Percentiles rank a stretch among this genome's conserved stretches.
Conservation (phyloP, 2,329 filamentous ascomycete genomes). For the Lachnellula cervina region DNA sequence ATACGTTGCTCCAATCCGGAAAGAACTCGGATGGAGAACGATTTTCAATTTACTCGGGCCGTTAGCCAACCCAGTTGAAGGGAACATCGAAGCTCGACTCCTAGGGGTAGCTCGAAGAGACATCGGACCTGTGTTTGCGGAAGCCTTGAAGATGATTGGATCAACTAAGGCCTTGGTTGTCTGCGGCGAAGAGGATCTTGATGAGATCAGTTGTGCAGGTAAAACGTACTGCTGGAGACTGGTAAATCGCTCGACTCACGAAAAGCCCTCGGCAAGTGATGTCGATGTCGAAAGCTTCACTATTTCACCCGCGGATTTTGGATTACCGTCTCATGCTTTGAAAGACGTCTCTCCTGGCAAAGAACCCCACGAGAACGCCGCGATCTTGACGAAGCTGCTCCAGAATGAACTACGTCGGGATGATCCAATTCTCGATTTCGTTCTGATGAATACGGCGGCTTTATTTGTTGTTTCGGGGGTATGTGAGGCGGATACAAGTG, state of each 20-base stretch:
- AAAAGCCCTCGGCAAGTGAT: constrained; percentile 35
- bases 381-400: constrained; percentile 73
- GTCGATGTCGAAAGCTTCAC: constrained; percentile 69
- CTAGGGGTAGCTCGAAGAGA: constrained; percentile 88
- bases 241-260: constrained; percentile 42
- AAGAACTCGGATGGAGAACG: constrained; percentile 86
- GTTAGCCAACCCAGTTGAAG: constrained; percentile 83
- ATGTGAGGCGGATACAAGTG: constrained; percentile 75
- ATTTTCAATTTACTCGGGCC: constrained; percentile 97
- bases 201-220: constrained; percentile 91
- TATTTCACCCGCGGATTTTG: constrained; percentile 81
- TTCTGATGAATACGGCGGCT: constrained; percentile 88
- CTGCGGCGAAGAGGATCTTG: constrained; percentile 89
- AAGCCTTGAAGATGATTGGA: constrained; percentile 72
- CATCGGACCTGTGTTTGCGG: constrained; percentile 82
- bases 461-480: constrained; percentile 81
- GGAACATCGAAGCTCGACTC: constrained; percentile 78
- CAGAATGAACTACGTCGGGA: constrained; percentile 66
- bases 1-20: constrained; percentile 79
- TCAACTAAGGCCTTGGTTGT: constrained; percentile 82
- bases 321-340: constrained; percentile 69
- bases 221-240: constrained; percentile 86
- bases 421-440: constrained; percentile 86
- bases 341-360: constrained; percentile 77
- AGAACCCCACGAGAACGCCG: constrained; percentile 80